Evolutionary conservation across 2,329 filamentous ascomycete genomes (phyloP), one percentile per base, ranked within the genome.

Genomic region (Cryphonectria carpinicola): DNA sequence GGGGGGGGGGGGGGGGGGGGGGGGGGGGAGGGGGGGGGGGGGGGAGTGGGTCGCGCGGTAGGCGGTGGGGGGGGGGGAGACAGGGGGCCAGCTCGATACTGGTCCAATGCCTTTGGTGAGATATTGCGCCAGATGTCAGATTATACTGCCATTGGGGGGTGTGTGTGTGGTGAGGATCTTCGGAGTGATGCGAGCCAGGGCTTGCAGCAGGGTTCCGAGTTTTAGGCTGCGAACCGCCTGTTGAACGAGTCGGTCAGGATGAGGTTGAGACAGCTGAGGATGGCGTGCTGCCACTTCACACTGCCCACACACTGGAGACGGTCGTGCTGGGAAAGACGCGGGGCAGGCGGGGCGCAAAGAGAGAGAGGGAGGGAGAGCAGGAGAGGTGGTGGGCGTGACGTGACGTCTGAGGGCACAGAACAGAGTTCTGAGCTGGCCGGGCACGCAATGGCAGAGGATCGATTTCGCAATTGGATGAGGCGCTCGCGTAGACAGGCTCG

Each of bases 401-500:
- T 22, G 37, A 37, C 61, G 52, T 39, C 43, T 52, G 43, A 32
- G 32, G n/a, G 32, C 41, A 32, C 41, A 41, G 19, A 39, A 39
- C 13, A 43, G 37, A 43, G 32, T 46, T 58, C 63, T 67, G 67
- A 37, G 70, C 67, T 54, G 61, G 63, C 17, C 62, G 58, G 67
- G 67, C 70, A 71, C 70, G 70, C 70, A 71, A 71, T 71, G 67
- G 64, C 39, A 65, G 56, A 70, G 63, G 63, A 46, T 37, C 32
- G 66, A 72, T 70, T 70, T 65, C 70, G 70, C 70, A 71, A 71
- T 71, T 66, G 49, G 43, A 37, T 7, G 70, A 66, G 49, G 70
- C 66, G 56, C 46, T 56, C 37, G 56, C 39, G 41, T 65, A 61
- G 65, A 22, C 17, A n/a, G 37, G 10, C 43, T 66, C 49, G 65